phyloP scores from a whole-genome alignment of 2,329 filamentous ascomycete species.

The Dactylonectria estremocensis region DNA sequence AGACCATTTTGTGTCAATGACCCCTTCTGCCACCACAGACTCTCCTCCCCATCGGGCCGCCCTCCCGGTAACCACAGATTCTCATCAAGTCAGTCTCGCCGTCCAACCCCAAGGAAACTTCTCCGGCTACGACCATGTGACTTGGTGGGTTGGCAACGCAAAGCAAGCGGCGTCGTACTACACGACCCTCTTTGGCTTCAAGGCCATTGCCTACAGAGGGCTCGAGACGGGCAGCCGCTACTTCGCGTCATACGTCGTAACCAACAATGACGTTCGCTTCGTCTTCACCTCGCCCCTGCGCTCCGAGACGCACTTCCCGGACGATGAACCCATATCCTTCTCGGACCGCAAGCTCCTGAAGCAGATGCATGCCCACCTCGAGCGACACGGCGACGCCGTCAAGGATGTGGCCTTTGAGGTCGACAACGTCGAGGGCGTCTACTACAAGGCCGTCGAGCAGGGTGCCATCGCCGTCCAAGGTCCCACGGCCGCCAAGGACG shows the following conservation, averaged over 20 bases:
- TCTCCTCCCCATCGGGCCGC: constrained; percentile 62
- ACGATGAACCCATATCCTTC: constrained; percentile 72
- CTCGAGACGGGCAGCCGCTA: constrained; percentile 89
- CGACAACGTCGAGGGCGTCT: constrained; percentile 88
- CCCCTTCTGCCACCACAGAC: constrained; percentile 71
- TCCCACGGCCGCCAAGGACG: constrained; percentile 70
- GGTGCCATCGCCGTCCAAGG: constrained; percentile 74
- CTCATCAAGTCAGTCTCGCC: constrained; percentile 65
- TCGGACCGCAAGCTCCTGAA: constrained; percentile 77
- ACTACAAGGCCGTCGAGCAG: constrained; percentile 77
- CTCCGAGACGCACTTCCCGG: constrained; percentile 67
- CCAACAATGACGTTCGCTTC: constrained; percentile 83
- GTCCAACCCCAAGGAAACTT: constrained; percentile 73
- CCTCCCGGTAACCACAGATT: constrained; percentile 52
- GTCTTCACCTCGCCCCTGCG: constrained; percentile 88
- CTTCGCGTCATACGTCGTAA: constrained; percentile 87
- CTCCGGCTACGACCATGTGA: constrained; percentile 91
- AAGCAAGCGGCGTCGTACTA: constrained; percentile 96
- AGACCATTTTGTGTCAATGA: constrained; percentile 61
- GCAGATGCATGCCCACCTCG: constrained; percentile 87
- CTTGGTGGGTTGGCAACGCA: constrained; percentile 97
- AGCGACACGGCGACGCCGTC: constrained; percentile 91
- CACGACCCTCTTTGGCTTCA: constrained; percentile 88
- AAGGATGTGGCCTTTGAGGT: constrained; percentile 98
- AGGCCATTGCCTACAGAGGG: constrained; percentile 85